These are phyloP conservation scores for Alternaria ventricosa DNA, from an alignment of 2,329 filamentous ascomycete genomes.

Conservation along the genomic window DNA sequence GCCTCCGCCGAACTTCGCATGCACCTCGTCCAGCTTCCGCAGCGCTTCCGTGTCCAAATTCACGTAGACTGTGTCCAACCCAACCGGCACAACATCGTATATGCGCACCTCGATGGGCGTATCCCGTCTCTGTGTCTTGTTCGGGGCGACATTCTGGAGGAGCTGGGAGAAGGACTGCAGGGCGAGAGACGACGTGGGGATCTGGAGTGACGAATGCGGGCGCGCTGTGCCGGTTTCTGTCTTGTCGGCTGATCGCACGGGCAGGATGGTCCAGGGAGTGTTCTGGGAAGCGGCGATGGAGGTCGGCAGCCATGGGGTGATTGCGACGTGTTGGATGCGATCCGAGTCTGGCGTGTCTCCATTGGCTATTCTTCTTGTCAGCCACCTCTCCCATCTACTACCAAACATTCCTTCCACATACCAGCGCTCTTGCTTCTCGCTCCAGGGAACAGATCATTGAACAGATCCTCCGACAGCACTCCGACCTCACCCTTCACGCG, in stretches of 20 bases:
- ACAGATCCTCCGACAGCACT: conserved; percentile 84
- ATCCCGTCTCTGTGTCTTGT: conserved; percentile 75
- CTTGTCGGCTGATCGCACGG: conserved; percentile 62
- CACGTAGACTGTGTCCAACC: conserved; percentile 85
- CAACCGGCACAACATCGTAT: conserved; percentile 78
- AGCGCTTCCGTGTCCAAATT: conserved; percentile 82
- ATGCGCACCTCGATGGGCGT: conserved; percentile 83
- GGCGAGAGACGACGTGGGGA: conserved; percentile 73
- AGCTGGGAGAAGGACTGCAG: conserved; percentile 80
- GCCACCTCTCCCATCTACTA: neutral
- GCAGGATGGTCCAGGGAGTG: conserved; percentile 83
- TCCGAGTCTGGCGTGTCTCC: conserved; percentile 12
- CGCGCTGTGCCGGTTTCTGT: conserved; percentile 44
- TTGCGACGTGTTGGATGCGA: conserved; percentile 66
- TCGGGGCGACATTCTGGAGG: conserved; percentile 75
- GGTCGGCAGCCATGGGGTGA: conserved; percentile 74
- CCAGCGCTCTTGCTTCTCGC: conserved; percentile 24
- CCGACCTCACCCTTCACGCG: conserved; percentile 85
- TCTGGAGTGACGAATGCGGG: conserved; percentile 78
- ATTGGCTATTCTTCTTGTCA: conserved; percentile 11
- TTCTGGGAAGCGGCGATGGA: conserved; percentile 60
- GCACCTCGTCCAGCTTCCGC: conserved; percentile 79
- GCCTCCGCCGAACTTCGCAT: conserved; percentile 78
- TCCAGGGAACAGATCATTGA: conserved; percentile 76
- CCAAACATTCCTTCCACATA: conserved; percentile 12